These are phyloP conservation scores for Eutrema heterophyllum DNA, from an alignment of 345 rosid genomes.

Conservation along the genomic window DNA sequence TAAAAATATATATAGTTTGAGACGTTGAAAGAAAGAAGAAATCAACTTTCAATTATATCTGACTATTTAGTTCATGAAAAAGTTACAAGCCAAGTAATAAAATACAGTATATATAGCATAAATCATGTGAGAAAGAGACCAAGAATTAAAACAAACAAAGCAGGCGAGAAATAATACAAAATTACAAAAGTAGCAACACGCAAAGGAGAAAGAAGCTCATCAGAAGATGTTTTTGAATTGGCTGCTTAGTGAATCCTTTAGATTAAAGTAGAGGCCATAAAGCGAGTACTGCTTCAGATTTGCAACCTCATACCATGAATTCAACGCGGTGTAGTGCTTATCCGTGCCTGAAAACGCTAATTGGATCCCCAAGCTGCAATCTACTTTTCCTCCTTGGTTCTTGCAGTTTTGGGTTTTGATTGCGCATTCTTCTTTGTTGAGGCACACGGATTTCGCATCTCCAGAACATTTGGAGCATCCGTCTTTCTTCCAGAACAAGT, in stretches of 20 bases:
- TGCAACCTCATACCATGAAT: conserved; percentile 96
- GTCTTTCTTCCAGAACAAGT: conserved; percentile 92
- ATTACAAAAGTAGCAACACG: not conserved
- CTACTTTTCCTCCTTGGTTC: conserved; percentile 62
- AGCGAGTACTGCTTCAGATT: conserved; percentile 94
- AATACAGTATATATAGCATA: conserved; percentile 1
- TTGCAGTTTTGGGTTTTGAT: conserved; percentile 61
- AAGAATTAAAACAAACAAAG: conserved; percentile 5
- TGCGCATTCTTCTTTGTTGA: conserved; percentile 84
- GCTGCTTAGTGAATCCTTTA: conserved; percentile 61
- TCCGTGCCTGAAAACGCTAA: conserved; percentile 97
- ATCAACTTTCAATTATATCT: not conserved
- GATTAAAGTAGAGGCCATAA: conserved; percentile 75
- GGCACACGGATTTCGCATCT: conserved; percentile 58
- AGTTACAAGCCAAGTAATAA: conserved; percentile 3
- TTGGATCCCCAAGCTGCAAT: conserved; percentile 94
- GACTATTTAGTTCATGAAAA: not conserved
- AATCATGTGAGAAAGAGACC: not conserved
- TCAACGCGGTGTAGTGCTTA: conserved; percentile 73
- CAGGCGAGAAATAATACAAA: conserved; percentile 6
- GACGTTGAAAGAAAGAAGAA: not conserved
- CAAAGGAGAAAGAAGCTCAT: conserved; percentile 15
- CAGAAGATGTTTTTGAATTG: conserved; percentile 65
- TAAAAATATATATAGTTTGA: not conserved
- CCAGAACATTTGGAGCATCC: conserved; percentile 82